phyloP scores from a whole-genome alignment of 2,329 filamentous ascomycete species.

The Lachnellula arida region DNA sequence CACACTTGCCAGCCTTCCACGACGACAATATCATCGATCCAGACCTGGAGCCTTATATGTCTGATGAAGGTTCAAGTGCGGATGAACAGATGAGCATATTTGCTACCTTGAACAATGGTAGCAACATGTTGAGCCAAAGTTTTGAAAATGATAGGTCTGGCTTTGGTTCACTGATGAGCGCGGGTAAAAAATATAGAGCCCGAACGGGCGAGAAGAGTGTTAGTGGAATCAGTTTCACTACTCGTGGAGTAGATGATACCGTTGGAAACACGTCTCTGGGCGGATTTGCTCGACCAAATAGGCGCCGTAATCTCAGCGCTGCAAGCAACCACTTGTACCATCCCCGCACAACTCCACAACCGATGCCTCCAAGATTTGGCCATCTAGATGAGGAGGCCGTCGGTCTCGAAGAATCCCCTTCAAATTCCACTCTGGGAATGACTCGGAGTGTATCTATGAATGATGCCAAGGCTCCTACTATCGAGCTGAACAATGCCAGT shows the following conservation, averaged over 20 bases:
- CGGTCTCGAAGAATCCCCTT: constrained; percentile 17
- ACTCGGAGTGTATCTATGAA: constrained; percentile 81
- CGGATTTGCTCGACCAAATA: constrained; percentile 54
- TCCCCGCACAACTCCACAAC: constrained; percentile 65
- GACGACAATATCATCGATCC: constrained; percentile 98
- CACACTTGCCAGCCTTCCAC: constrained; percentile 84
- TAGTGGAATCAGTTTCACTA: constrained; percentile 63
- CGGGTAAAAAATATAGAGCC: constrained; percentile 68
- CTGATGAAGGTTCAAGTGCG: constrained; percentile 86
- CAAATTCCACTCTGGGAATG: constrained; percentile 37
- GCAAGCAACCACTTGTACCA: constrained; percentile 67
- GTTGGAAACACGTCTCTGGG: constrained; percentile 53
- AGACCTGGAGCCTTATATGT: constrained; percentile 91
- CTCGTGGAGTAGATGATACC: constrained; percentile 61
- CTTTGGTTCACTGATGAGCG: constrained; percentile 66
- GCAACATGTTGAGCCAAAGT: constrained; percentile 57
- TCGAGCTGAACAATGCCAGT: constrained; percentile 84
- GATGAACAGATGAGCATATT: constrained; percentile 90
- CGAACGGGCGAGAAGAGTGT: constrained; percentile 71
- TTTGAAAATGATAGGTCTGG: constrained; percentile 68
- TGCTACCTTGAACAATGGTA: constrained; percentile 64
- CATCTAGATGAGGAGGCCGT: constrained; percentile 29
- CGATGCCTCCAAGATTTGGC: constrained; percentile 39
- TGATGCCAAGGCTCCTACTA: constrained; percentile 65
- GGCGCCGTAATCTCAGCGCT: constrained; percentile 79